phyloP scores from a whole-genome alignment of 805 yeast species.

The Komagataella pastoris region DNA sequence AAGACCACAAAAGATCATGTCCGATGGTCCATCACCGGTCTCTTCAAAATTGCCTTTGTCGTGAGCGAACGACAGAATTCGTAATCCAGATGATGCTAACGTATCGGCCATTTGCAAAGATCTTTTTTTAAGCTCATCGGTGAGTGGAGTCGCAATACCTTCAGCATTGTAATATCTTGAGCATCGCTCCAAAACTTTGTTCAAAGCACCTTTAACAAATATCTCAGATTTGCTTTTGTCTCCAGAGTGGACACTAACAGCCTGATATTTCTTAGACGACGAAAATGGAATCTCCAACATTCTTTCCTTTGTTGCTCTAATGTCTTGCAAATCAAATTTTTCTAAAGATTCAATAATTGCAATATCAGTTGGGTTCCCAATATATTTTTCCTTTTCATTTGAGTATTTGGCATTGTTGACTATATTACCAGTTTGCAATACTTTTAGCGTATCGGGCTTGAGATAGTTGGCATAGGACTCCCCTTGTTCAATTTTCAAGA shows the following conservation, averaged over 20 bases:
- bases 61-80: conserved; percentile 73
- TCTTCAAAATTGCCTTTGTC: conserved; percentile 19
- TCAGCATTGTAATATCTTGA: conserved; percentile 42
- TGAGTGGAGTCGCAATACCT: conserved; percentile 49
- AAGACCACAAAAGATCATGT: conserved; percentile 69
- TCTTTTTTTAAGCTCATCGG: conserved; percentile 28
- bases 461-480: conserved; percentile 27
- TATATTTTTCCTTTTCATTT: conserved; percentile 49
- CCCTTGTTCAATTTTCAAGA: conserved; percentile 28
- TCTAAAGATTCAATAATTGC: conserved; percentile 71
- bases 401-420: conserved; percentile 70
- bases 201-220: conserved; percentile 85
- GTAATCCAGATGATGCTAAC: conserved; percentile 73
- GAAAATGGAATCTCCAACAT: conserved; percentile 72
- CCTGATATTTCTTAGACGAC: conserved; percentile 81
- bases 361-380: conserved; percentile 93
- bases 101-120: conserved; percentile 44
- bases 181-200: conserved; percentile 51
- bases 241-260: conserved; percentile 55
- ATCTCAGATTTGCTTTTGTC: conserved; percentile 41
- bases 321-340: conserved; percentile 61
- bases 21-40: conserved; percentile 31
- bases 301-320: conserved; percentile 46
- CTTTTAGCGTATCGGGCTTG: conserved; percentile 38
- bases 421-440: conserved; percentile 53